Conservation (phyloP, 2,329 filamentous ascomycete genomes). For the Graphilbum fragrans region DNA sequence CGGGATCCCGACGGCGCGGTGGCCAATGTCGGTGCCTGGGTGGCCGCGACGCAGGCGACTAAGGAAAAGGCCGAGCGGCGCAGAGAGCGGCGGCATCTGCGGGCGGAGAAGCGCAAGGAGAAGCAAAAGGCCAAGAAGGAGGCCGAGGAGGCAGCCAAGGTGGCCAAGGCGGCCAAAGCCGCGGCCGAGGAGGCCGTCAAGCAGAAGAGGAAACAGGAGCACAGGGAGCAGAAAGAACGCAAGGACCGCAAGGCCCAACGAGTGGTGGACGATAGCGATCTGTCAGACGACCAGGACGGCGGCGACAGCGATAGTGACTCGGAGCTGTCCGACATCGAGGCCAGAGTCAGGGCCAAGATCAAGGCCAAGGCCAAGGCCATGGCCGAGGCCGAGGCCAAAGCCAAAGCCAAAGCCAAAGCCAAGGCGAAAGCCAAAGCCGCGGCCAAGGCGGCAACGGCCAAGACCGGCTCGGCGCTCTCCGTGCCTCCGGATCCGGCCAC, state of each 20-base stretch:
- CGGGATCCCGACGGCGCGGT: constrained; percentile 35
- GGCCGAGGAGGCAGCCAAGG: constrained; percentile 8
- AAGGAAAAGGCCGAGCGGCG: constrained; percentile 23
- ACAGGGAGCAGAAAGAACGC: not conserved
- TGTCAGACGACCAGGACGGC: not conserved
- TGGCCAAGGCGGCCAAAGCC: constrained; percentile 2
- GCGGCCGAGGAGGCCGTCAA: not conserved
- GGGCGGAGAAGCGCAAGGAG: constrained; percentile 13
- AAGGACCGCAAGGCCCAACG: constrained; percentile 1
- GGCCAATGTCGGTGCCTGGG: constrained; percentile 33
- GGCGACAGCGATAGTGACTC: not conserved
- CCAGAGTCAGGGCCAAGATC: too few relatives aligned
- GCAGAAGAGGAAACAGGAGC: constrained; percentile 1
- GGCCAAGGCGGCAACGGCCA: too few relatives aligned
- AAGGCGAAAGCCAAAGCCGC: not conserved
- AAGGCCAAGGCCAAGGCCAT: too few relatives aligned
- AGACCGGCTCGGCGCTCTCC: too few relatives aligned
- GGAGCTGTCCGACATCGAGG: too few relatives aligned
- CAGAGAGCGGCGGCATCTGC: constrained; percentile 14
- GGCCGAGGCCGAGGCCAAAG: too few relatives aligned
- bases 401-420: not conserved
- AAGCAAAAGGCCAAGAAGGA: constrained; percentile 9
- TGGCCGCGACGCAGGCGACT: constrained; percentile 34
- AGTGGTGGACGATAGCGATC: too few relatives aligned
- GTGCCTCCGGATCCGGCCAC: too few relatives aligned